Evolutionary conservation across 768 basidiomycete genomes (phyloP).

Genomic region (Leccinum uliginosum): DNA sequence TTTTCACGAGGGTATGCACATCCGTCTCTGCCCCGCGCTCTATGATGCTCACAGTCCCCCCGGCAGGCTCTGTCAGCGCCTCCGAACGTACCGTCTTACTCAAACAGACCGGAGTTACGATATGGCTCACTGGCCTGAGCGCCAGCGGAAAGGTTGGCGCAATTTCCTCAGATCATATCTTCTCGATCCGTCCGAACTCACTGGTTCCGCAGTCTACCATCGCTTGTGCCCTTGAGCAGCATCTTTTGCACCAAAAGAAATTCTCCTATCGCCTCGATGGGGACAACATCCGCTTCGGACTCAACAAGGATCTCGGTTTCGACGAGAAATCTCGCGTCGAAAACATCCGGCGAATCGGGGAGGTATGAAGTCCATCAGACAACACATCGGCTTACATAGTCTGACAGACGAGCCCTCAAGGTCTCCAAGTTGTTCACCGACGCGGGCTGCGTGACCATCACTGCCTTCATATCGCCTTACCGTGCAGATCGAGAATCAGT

Average conservation of each 20-base stretch:
- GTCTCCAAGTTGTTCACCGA: constrained; percentile 94
- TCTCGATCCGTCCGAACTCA: neutral
- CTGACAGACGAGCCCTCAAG: constrained; percentile 36
- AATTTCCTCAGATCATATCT: neutral
- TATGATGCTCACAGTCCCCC: neutral
- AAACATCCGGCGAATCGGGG: constrained; percentile 95
- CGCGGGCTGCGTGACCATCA: constrained; percentile 78
- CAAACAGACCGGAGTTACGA: constrained; percentile 80
- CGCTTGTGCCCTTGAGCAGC: constrained; percentile 94
- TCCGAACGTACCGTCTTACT: constrained; percentile 66
- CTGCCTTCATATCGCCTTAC: constrained; percentile 99
- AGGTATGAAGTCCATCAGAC: constrained; percentile 46
- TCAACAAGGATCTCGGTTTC: constrained; percentile 96
- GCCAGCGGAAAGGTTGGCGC: constrained; percentile 83
- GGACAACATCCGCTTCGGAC: constrained; percentile 91
- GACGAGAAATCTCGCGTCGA: constrained; percentile 88
- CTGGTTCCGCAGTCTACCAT: constrained; percentile 73
- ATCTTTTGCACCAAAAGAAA: constrained; percentile 80
- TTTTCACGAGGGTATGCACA: constrained; percentile 57
- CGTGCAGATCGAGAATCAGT: constrained; percentile 78
- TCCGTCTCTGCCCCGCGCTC: neutral
- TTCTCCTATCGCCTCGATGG: constrained; percentile 93
- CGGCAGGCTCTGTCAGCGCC: constrained; percentile 63
- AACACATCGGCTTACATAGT: constrained; percentile 3
- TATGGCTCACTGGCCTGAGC: constrained; percentile 96